Conservation (phyloP, 805 yeast genomes). For the Schwanniomyces occidentalis region DNA sequence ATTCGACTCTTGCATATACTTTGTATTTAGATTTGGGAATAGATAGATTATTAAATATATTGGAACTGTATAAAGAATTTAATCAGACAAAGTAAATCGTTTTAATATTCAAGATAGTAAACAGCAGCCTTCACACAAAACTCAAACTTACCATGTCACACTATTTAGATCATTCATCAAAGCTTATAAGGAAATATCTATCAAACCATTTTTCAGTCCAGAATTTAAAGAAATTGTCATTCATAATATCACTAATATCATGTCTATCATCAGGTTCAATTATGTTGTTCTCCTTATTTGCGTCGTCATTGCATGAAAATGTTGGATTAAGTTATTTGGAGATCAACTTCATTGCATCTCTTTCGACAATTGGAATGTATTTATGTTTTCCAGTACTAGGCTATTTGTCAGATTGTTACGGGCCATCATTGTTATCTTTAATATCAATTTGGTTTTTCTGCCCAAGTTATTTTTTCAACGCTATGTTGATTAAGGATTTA, state of each 20-base stretch:
- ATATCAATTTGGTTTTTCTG: conserved; percentile 60
- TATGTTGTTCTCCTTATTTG: conserved; percentile 75
- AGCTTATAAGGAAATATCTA: conserved; percentile 38
- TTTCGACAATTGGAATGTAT: conserved; percentile 80
- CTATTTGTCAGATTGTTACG: conserved; percentile 79
- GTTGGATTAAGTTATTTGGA: conserved; percentile 63
- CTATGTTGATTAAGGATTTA: conserved; percentile 18
- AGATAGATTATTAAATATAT: no score
- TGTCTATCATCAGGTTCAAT: conserved; percentile 84
- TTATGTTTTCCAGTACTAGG: conserved; percentile 82
- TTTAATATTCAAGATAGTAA: no score
- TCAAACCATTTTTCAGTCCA: conserved; percentile 41
- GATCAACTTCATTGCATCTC: conserved; percentile 71
- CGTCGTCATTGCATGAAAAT: conserved; percentile 62
- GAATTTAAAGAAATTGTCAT: conserved; percentile 51
- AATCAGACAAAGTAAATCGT: no score
- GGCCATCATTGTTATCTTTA: conserved; percentile 70
- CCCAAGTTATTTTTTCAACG: conserved; percentile 60
- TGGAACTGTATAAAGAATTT: no score
- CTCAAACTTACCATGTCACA: no score
- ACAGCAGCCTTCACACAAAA: no score
- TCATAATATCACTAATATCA: conserved; percentile 54
- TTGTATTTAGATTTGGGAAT: no score
- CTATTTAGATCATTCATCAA: conserved; percentile 10
- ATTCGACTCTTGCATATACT: no score